Conservation (phyloP, 176 grass and related monocot genomes). For the Miscanthus lutarioriparius region DNA sequence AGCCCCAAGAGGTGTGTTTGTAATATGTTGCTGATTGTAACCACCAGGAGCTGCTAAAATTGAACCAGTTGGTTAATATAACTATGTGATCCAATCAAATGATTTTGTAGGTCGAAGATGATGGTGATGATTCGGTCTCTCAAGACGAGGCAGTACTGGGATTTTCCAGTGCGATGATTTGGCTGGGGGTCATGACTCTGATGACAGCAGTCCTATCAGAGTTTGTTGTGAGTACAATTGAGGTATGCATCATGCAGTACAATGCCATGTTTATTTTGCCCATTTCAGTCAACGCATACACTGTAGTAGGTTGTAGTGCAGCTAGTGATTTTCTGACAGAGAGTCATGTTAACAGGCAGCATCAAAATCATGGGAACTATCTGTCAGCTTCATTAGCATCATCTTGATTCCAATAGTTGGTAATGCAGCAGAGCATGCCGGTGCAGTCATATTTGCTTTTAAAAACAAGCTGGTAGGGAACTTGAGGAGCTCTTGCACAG, state of each 20-base stretch:
- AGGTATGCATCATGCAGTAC: slow-evolving; percentile 44
- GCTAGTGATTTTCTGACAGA: slow-evolving; percentile 13
- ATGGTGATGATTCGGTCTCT: slow-evolving; percentile 49
- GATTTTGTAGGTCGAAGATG: slow-evolving; percentile 48
- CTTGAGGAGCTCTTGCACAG: background rate
- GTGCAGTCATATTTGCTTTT: slow-evolving; percentile 72
- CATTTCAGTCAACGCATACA: background rate
- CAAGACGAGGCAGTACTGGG: slow-evolving; percentile 67
- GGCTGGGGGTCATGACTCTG: slow-evolving; percentile 75
- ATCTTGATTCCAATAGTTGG: slow-evolving; percentile 81
- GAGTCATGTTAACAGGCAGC: slow-evolving; percentile 53
- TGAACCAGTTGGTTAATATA: background rate
- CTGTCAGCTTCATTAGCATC: slow-evolving; percentile 78
- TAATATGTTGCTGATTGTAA: slow-evolving; percentile 8
- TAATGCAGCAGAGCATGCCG: slow-evolving; percentile 84
- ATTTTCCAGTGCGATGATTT: slow-evolving; percentile 70
- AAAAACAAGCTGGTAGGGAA: slow-evolving; percentile 72
- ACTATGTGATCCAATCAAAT: background rate
- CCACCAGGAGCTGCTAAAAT: background rate
- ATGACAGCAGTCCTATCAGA: slow-evolving; percentile 74
- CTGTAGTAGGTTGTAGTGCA: slow-evolving; percentile 38
- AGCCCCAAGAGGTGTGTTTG: slow-evolving; percentile 60
- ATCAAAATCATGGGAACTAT: slow-evolving; percentile 68
- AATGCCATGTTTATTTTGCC: background rate
- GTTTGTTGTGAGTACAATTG: slow-evolving; percentile 88